Base-by-base conservation (phyloP, 2,329 filamentous ascomycete species). In the Apiospora koreana region DNA sequence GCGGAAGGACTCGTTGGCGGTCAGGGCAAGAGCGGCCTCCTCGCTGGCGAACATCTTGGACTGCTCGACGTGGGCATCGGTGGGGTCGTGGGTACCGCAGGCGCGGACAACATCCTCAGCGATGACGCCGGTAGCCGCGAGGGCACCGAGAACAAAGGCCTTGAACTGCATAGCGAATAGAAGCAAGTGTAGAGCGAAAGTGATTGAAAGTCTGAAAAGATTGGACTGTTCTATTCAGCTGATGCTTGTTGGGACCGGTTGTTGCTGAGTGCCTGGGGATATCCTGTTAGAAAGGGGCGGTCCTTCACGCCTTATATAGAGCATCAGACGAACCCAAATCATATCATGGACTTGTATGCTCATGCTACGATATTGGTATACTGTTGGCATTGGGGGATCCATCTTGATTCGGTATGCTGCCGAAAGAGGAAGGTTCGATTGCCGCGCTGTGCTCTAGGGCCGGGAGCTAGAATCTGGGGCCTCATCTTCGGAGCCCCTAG, bases 51-150 rank as follows among this genome's bases (percentile, higher is more conserved):
- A 73, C 21, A 71, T 71, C 43, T 73, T 64, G 0, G 76, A 69
- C 38, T 75, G 72, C 18, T 75, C 77, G 14, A 76, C 70, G 66
- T 79, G 77, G 71, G 75, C 70, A 25, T 68, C 68, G 18, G 75
- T 78, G 1, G 78, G 78, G 10, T 75, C 76, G 35, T 76, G 76
- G 25, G 77, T 76, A 45, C 76, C 76, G 69, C 78, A 79, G 7
- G 23, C 9, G 45, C 67, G 68, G 35, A 41, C 48, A 16, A 38
- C 14, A 8, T 62, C 54, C 28, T 35, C 54, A n/a, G 69, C 67
- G 31, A 66, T 43, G 10, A 54, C 69, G 25, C 66, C 67, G 62
- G 71, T 68, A 21, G 69, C 71, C 69, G 69, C 69, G 38, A 72
- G 46, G 71, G 69, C 69, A n/a, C 58, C 65, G 54, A 71, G 38